Percentiles rank a stretch among this genome's conserved stretches.
Evolutionary conservation across 768 basidiomycete genomes (phyloP).

Genomic region (Termitomyces sp.): DNA sequence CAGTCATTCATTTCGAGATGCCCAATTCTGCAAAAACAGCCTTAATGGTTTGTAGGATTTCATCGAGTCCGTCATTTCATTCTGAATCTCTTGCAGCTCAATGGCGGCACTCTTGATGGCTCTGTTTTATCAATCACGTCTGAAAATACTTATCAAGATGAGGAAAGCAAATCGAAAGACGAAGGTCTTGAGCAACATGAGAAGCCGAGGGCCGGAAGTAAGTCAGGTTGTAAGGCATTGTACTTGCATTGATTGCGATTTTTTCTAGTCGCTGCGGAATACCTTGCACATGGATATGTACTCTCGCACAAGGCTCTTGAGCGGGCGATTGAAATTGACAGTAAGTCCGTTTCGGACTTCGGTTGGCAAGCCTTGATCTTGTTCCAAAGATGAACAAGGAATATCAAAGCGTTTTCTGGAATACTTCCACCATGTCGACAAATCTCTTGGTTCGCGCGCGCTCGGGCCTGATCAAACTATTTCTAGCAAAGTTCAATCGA

Average conservation of each 20-base stretch:
- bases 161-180: slow-evolving; percentile 37
- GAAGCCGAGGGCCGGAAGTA: slow-evolving; percentile 87
- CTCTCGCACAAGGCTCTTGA: slow-evolving; percentile 77
- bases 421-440: slow-evolving; percentile 74
- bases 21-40: slow-evolving; percentile 81
- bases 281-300: slow-evolving; percentile 84
- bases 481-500: slow-evolving; percentile 64
- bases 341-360: slow-evolving; percentile 27
- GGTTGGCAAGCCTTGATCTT: background rate
- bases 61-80: background rate
- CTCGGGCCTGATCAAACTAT: slow-evolving; percentile 82
- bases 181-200: slow-evolving; percentile 69
- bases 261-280: slow-evolving; percentile 78
- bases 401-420: slow-evolving; percentile 82
- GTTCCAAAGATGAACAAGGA: slow-evolving; percentile 62
- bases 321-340: slow-evolving; percentile 76
- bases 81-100: slow-evolving; percentile 38
- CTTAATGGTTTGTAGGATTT: slow-evolving; percentile 51
- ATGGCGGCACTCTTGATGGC: slow-evolving; percentile 76
- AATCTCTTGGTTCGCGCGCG: slow-evolving; percentile 59
- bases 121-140: slow-evolving; percentile 65
- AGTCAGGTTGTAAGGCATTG: slow-evolving; percentile 17
- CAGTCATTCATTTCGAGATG: slow-evolving; percentile 84
- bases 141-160: slow-evolving; percentile 54
- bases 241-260: background rate